Conservation (phyloP, 108 stramenopile genomes). For the Aurantiochytrium sp. region DNA sequence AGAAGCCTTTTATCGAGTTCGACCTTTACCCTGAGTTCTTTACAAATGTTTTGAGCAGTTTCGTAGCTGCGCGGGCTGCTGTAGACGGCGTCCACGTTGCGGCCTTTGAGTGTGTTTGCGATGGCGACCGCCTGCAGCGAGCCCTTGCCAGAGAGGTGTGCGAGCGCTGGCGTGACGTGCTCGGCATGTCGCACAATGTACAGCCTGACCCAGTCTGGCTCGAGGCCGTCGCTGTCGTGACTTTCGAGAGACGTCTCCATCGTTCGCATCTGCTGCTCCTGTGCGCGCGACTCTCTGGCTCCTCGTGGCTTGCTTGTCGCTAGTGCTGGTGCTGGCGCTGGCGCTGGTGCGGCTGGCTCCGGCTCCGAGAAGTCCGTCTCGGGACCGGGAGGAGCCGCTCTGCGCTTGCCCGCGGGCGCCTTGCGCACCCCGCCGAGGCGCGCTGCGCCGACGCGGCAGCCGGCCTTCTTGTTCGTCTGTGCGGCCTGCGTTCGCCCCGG, state of each 20-base stretch:
- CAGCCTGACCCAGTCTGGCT: not conserved
- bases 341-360: not conserved
- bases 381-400: too few relatives aligned
- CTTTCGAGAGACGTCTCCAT: not conserved
- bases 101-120: not conserved
- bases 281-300: too few relatives aligned
- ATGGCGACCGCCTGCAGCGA: slow-evolving; percentile 13
- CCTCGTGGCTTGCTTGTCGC: not conserved
- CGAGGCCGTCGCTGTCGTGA: not conserved
- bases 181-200: not conserved
- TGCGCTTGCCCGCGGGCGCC: too few relatives aligned
- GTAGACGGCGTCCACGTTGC: not conserved
- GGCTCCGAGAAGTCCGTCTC: too few relatives aligned
- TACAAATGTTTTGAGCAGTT: slow-evolving; percentile 4
- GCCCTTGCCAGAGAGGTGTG: not conserved
- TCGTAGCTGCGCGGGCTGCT: not conserved
- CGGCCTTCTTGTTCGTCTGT: too few relatives aligned
- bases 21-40: not conserved
- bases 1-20: not conserved
- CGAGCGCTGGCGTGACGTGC: slow-evolving; percentile 8
- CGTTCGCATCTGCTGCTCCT: not conserved
- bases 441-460: too few relatives aligned
- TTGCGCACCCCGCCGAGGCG: too few relatives aligned
- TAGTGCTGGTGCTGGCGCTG: not conserved
- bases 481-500: too few relatives aligned